Conservation (phyloP, 495 filamentous ascomycete genomes). For the Talaromyces proteolyticus region DNA sequence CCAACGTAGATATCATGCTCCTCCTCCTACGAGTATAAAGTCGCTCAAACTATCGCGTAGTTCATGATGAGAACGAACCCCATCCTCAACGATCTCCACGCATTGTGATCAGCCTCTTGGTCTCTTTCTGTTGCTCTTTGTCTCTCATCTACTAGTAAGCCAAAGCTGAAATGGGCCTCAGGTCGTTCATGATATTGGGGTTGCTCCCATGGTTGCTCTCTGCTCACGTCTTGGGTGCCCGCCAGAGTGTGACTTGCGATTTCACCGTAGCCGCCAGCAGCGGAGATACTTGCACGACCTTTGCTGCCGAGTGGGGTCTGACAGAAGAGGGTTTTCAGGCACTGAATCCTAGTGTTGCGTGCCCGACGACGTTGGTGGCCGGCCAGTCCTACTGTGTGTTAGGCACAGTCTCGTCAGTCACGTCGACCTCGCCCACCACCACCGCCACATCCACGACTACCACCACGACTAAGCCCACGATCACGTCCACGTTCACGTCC, state of each 20-base stretch:
- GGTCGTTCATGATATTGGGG: conserved; percentile 3
- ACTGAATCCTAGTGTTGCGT: conserved; percentile 17
- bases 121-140: not conserved
- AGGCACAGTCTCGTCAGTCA: conserved; percentile 9
- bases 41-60: not conserved
- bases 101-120: not conserved
- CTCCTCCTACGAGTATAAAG: not conserved
- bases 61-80: not conserved
- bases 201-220: conserved; percentile 5
- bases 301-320: conserved; percentile 15
- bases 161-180: conserved; percentile 1
- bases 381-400: conserved; percentile 20
- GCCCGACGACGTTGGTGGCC: conserved; percentile 7
- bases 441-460: not conserved
- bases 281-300: conserved; percentile 14
- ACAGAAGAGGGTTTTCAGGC: conserved; percentile 10
- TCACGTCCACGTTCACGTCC: not conserved
- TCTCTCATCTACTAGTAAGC: not conserved
- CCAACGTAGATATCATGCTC: not conserved
- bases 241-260: conserved; percentile 6
- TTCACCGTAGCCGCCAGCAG: conserved; percentile 2
- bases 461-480: not conserved
- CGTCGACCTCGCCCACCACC: not conserved
- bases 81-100: not conserved
- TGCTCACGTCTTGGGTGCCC: not conserved